phyloP scores from a whole-genome alignment of 129 eudicot species.

The Oenanthe sinensis region DNA sequence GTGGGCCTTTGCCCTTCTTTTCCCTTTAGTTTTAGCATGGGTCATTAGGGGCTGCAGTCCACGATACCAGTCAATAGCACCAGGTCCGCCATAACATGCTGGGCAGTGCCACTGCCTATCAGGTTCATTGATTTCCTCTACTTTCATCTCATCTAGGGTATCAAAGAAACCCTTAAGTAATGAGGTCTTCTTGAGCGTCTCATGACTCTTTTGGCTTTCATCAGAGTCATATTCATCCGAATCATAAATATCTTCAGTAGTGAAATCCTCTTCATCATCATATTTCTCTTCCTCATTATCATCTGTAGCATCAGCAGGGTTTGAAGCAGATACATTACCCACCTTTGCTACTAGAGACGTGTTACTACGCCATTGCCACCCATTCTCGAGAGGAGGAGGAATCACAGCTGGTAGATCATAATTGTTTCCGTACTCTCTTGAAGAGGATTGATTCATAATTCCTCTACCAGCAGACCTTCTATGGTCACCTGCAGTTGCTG shows the following conservation, averaged over 20 bases:
- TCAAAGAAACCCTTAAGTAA: constrained; percentile 51
- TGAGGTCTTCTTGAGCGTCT: constrained; percentile 47
- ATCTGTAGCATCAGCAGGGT: neutral
- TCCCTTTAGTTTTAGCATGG: constrained; percentile 73
- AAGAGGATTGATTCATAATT: constrained; percentile 20
- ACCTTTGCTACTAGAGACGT: neutral
- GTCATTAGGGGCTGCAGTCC: constrained; percentile 67
- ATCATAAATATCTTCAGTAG: constrained; percentile 27
- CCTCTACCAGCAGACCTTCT: constrained; percentile 36
- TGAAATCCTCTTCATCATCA: constrained; percentile 25
- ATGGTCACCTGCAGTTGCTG: constrained; percentile 18
- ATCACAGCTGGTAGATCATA: constrained; percentile 15
- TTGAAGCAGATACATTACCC: neutral
- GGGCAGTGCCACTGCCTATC: constrained; percentile 94
- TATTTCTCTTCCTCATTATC: constrained; percentile 4
- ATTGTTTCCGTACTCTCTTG: constrained; percentile 14
- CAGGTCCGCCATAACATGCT: constrained; percentile 85
- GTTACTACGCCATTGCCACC: constrained; percentile 50
- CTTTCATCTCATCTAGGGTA: constrained; percentile 37
- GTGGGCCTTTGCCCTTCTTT: constrained; percentile 67
- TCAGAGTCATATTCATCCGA: constrained; percentile 74
- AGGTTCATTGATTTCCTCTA: constrained; percentile 52
- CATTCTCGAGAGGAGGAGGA: constrained; percentile 53
- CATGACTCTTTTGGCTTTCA: constrained; percentile 56
- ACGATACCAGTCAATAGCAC: constrained; percentile 80